Percentiles rank a stretch among this genome's conserved stretches.
Evolutionary conservation across 2,329 filamentous ascomycete genomes (phyloP).

Genomic region (Monascus ruber): DNA sequence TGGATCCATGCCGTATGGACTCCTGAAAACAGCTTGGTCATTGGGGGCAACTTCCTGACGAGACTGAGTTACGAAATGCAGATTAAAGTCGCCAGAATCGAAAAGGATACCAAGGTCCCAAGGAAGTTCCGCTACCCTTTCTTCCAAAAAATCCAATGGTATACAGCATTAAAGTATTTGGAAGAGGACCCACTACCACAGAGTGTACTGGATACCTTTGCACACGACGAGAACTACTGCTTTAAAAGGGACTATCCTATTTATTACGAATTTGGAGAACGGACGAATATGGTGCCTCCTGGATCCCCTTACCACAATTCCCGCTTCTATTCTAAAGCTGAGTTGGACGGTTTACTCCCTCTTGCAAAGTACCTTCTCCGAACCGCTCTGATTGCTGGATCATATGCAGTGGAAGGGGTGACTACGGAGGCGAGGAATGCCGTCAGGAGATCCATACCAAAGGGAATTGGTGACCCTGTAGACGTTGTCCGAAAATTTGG

Average conservation of each 20-base stretch:
- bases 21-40: constrained; percentile 56
- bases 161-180: constrained; percentile 52
- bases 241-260: constrained; percentile 46
- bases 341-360: constrained; percentile 49
- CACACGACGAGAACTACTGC: constrained; percentile 39
- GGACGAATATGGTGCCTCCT: constrained; percentile 38
- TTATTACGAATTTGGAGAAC: constrained; percentile 48
- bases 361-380: constrained; percentile 51
- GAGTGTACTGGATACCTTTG: constrained; percentile 43
- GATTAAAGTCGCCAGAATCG: constrained; percentile 53
- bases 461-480: constrained; percentile 50
- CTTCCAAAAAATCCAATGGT: constrained; percentile 61
- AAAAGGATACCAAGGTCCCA: constrained; percentile 56
- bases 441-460: constrained; percentile 52
- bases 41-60: constrained; percentile 60
- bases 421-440: constrained; percentile 48
- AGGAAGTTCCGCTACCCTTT: constrained; percentile 56
- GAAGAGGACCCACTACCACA: constrained; percentile 52
- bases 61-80: constrained; percentile 56
- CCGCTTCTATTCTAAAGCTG: constrained; percentile 52
- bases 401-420: constrained; percentile 48
- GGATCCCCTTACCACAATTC: constrained; percentile 46
- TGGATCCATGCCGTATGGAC: constrained; percentile 66
- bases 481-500: constrained; percentile 49
- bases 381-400: constrained; percentile 51